A percentile compares a stretch with the other conserved stretches of the same genome.
Conservation (phyloP, 2,329 filamentous ascomycete species). For the Xenosphaeropsis pyriputrescens region DNA sequence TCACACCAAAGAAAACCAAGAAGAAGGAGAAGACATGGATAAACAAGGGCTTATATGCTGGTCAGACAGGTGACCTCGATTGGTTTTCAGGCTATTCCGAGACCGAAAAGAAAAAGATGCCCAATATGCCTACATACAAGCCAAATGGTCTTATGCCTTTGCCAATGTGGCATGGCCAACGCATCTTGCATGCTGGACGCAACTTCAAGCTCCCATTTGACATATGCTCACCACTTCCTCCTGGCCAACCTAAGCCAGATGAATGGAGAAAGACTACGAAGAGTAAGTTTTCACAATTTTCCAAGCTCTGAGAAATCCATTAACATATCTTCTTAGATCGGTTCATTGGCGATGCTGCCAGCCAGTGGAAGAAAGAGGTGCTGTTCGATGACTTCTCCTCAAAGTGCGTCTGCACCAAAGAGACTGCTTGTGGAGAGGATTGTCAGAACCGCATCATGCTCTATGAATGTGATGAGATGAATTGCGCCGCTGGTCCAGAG, state of each 20-base stretch:
- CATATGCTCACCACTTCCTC: conserved; percentile 73
- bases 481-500: conserved; percentile 66
- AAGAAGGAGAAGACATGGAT: conserved; percentile 38
- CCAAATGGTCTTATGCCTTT: conserved; percentile 49
- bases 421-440: conserved; percentile 72
- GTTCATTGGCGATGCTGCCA: conserved; percentile 71
- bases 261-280: conserved; percentile 87
- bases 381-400: conserved; percentile 61
- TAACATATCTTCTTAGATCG: conserved; percentile 44
- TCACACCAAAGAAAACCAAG: conserved; percentile 6
- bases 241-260: conserved; percentile 78
- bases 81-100: conserved; percentile 11
- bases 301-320: neutral
- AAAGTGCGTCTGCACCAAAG: conserved; percentile 62
- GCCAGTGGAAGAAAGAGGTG: conserved; percentile 68
- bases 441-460: conserved; percentile 96
- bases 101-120: conserved; percentile 34
- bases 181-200: conserved; percentile 54
- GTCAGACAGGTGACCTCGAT: conserved; percentile 34
- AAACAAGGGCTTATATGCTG: conserved; percentile 71
- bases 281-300: conserved; percentile 40
- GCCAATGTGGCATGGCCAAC: conserved; percentile 66
- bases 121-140: conserved; percentile 30
- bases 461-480: conserved; percentile 86
- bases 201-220: conserved; percentile 86